A percentile compares a stretch with the other conserved stretches of the same genome.
These are phyloP conservation scores for Trichomonascaceae sp. DNA, from an alignment of 1,139 yeast species.

Conservation along the genomic window DNA sequence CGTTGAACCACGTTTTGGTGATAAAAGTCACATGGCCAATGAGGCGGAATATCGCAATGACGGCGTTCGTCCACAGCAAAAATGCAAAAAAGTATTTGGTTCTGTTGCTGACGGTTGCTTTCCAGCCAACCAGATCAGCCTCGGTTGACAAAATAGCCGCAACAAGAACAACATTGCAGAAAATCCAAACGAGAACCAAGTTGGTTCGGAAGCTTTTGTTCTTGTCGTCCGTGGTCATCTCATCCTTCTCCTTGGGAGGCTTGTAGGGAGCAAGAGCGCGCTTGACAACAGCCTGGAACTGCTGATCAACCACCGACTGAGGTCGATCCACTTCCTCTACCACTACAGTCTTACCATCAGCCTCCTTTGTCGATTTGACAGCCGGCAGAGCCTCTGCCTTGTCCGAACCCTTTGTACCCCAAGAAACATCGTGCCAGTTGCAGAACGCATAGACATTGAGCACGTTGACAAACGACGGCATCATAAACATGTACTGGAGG, in stretches of 20 bases:
- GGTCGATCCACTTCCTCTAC: constrained; percentile 63
- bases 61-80: constrained; percentile 69
- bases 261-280: constrained; percentile 32
- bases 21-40: constrained; percentile 55
- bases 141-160: constrained; percentile 41
- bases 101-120: constrained; percentile 26
- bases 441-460: constrained; percentile 72
- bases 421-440: constrained; percentile 89
- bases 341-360: constrained; percentile 59
- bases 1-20: constrained; percentile 28
- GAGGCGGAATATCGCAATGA: constrained; percentile 62
- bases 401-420: constrained; percentile 95
- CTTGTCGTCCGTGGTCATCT: constrained; percentile 37
- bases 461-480: constrained; percentile 84
- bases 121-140: constrained; percentile 21
- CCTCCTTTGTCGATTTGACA: constrained; percentile 35
- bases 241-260: constrained; percentile 21
- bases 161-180: constrained; percentile 57
- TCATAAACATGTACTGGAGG: constrained; percentile 69
- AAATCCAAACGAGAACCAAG: constrained; percentile 69
- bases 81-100: constrained; percentile 53
- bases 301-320: constrained; percentile 47
- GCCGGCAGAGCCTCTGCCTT: constrained; percentile 49
- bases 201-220: constrained; percentile 70
- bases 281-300: constrained; percentile 31